Percentiles rank a stretch among this genome's conserved stretches.
phyloP scores from a whole-genome alignment of 768 basidiomycete species.

The Hypholoma fasciculare region DNA sequence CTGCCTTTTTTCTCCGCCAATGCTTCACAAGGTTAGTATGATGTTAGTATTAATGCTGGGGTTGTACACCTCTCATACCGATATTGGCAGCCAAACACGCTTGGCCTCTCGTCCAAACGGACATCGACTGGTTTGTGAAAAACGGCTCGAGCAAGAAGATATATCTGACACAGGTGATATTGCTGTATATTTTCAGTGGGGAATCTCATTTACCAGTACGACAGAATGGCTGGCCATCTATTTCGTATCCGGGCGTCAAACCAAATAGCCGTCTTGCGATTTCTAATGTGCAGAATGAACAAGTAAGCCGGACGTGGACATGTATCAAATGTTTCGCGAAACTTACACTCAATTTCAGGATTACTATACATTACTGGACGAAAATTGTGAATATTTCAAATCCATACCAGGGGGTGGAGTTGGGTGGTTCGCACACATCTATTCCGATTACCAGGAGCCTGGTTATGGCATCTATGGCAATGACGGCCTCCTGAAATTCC shows the following conservation, averaged over 20 bases:
- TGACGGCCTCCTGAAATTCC: slow-evolving; percentile 55
- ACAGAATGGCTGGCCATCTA: slow-evolving; percentile 80
- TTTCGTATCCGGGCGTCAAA: slow-evolving; percentile 59
- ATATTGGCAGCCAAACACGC: slow-evolving; percentile 46
- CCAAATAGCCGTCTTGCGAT: slow-evolving; percentile 65
- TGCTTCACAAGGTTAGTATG: slow-evolving; percentile 51
- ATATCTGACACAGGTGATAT: slow-evolving; percentile 63
- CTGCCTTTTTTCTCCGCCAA: slow-evolving; percentile 64
- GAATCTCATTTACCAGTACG: too few species aligned
- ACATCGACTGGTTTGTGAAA: slow-evolving; percentile 67
- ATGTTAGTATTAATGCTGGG: background rate
- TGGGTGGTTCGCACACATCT: slow-evolving; percentile 85
- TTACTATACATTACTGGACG: slow-evolving; percentile 65
- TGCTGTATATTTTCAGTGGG: too few species aligned
- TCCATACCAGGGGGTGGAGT: slow-evolving; percentile 57
- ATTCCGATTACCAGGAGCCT: slow-evolving; percentile 62
- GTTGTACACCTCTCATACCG: background rate
- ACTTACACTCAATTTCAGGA: slow-evolving; percentile 32
- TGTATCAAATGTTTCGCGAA: background rate
- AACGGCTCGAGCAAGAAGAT: slow-evolving; percentile 72
- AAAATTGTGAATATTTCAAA: slow-evolving; percentile 65
- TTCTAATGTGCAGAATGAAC: slow-evolving; percentile 61
- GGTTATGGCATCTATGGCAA: slow-evolving; percentile 70
- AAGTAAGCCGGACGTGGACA: slow-evolving; percentile 36
- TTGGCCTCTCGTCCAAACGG: slow-evolving; percentile 60